phyloP scores from a whole-genome alignment of 2,329 filamentous ascomycete species.

The Elsinoe australis region DNA sequence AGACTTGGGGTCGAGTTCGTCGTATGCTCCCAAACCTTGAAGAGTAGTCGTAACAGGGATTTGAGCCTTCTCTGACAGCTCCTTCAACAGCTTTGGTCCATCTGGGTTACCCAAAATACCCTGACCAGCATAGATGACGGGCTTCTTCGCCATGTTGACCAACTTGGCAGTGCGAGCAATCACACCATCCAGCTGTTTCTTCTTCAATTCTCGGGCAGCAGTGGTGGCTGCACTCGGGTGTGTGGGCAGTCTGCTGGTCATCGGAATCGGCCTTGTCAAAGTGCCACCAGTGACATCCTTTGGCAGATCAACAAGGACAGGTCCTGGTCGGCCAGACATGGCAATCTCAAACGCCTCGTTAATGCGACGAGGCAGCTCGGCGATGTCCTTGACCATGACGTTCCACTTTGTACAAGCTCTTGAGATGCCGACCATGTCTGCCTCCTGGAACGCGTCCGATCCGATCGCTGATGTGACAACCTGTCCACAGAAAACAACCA shows the following conservation, averaged over 20 bases:
- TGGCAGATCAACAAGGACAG: constrained; percentile 89
- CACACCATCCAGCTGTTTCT: constrained; percentile 63
- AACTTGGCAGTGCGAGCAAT: constrained; percentile 71
- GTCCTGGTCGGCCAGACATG: constrained; percentile 84
- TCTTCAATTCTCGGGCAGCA: constrained; percentile 65
- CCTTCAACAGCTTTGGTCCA: constrained; percentile 69
- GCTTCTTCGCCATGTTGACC: constrained; percentile 85
- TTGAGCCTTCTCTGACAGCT: constrained; percentile 79
- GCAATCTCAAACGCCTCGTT: constrained; percentile 99
- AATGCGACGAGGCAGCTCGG: constrained; percentile 84
- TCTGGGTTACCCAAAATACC: constrained; percentile 75
- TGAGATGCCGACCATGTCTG: constrained; percentile 88
- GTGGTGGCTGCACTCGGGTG: constrained; percentile 80
- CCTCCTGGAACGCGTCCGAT: constrained; percentile 94
- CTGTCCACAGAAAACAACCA: constrained; percentile 94
- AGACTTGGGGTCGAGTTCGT: constrained; percentile 88
- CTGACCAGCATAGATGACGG: constrained; percentile 89
- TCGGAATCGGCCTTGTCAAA: constrained; percentile 75
- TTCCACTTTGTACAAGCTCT: constrained; percentile 98
- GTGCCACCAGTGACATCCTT: constrained; percentile 91
- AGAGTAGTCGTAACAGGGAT: constrained; percentile 96
- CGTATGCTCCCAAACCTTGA: constrained; percentile 83
- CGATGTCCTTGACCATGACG: constrained; percentile 93
- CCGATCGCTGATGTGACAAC: constrained; percentile 85
- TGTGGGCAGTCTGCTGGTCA: constrained; percentile 62